These are phyloP conservation scores for Alternaria ventricosa DNA, from an alignment of 2,329 filamentous ascomycete species.

Conservation along the genomic window DNA sequence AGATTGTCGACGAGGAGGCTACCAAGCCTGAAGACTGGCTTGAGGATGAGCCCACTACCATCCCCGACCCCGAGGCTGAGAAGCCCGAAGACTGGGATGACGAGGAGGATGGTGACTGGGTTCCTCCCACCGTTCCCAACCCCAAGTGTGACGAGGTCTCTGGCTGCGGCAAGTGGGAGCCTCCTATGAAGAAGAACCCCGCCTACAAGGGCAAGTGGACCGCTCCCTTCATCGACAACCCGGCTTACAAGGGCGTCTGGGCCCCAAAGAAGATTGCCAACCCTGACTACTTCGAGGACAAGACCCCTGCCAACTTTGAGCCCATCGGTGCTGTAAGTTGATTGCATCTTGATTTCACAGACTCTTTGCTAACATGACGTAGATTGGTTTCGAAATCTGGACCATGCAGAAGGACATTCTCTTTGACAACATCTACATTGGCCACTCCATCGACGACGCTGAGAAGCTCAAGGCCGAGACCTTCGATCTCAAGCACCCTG, in stretches of 20 bases:
- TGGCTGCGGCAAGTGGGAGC: constrained; percentile 91
- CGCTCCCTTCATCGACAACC: constrained; percentile 93
- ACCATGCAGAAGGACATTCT: constrained; percentile 99
- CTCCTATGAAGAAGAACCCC: constrained; percentile 92
- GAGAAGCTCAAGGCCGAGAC: constrained; percentile 87
- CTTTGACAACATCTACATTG: constrained; percentile 99
- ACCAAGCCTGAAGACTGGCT: constrained; percentile 95
- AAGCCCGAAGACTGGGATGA: constrained; percentile 99
- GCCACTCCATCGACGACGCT: constrained; percentile 93
- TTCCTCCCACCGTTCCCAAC: constrained; percentile 88
- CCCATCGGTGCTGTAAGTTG: constrained; percentile 91
- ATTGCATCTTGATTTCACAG: background rate
- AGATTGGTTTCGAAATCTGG: constrained; percentile 99
- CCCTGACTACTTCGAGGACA: constrained; percentile 96
- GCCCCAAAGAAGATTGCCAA: constrained; percentile 95
- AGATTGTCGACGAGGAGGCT: constrained; percentile 93
- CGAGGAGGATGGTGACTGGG: constrained; percentile 98
- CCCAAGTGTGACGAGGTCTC: constrained; percentile 93
- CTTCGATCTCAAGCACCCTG: constrained; percentile 84
- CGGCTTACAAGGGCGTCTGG: constrained; percentile 96
- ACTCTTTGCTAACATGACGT: constrained; percentile 20
- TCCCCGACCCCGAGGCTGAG: constrained; percentile 91
- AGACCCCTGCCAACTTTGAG: constrained; percentile 94
- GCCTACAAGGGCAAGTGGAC: constrained; percentile 99
- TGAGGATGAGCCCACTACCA: constrained; percentile 79